These are phyloP conservation scores for Hura crepitans DNA, from an alignment of 441 rosid species.

Conservation along the genomic window DNA sequence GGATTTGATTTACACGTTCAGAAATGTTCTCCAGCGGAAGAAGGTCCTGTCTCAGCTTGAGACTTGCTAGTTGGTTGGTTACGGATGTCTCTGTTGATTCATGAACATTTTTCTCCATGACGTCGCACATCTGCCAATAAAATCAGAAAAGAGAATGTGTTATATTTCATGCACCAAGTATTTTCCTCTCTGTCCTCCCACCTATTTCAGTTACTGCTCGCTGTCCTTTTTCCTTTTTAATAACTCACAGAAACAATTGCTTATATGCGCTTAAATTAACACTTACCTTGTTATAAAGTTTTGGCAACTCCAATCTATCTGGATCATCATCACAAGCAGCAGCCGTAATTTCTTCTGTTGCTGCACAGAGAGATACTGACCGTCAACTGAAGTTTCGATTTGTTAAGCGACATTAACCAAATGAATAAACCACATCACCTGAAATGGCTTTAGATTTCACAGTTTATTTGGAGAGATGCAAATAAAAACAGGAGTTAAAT, in stretches of 20 bases:
- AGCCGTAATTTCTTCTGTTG: constrained; percentile 48
- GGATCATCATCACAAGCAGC: constrained; percentile 60
- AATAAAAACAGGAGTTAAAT: neutral
- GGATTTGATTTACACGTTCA: constrained; percentile 41
- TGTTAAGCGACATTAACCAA: neutral
- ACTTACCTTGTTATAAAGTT: constrained; percentile 60
- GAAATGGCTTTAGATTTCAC: neutral
- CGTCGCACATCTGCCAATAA: constrained; percentile 57
- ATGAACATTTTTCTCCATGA: constrained; percentile 44
- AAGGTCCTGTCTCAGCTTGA: constrained; percentile 48
- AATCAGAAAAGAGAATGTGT: constrained; percentile 8
- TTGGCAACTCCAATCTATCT: constrained; percentile 51
- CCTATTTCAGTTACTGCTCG: neutral
- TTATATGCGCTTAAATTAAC: neutral
- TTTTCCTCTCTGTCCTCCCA: neutral
- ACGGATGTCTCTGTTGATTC: constrained; percentile 43
- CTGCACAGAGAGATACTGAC: constrained; percentile 39
- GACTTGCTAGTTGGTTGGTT: constrained; percentile 40
- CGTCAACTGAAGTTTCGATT: constrained; percentile 7
- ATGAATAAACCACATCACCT: neutral
- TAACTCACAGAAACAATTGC: neutral
- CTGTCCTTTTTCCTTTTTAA: neutral
- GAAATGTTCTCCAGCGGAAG: constrained; percentile 40
- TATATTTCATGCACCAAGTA: neutral
- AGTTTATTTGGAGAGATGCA: neutral